These are phyloP conservation scores for Pseudogymnoascus destructans DNA, from an alignment of 2,329 filamentous ascomycete genomes.

Conservation along the genomic window DNA sequence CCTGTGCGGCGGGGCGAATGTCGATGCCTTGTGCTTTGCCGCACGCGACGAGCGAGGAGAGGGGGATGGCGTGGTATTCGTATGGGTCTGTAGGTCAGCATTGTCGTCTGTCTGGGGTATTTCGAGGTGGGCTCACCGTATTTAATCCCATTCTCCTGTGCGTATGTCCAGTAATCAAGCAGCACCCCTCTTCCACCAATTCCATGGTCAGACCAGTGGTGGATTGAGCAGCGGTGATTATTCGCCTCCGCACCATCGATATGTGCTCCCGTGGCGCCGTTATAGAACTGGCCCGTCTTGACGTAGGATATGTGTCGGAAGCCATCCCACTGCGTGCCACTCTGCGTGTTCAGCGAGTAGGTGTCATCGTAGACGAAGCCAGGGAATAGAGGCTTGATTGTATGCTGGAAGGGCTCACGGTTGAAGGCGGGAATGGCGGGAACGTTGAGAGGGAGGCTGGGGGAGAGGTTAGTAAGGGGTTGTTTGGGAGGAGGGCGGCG, in stretches of 20 bases:
- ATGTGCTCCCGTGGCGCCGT: constrained; percentile 20
- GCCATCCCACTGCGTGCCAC: constrained; percentile 45
- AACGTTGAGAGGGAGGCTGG: constrained; percentile 20
- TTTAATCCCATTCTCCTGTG: constrained; percentile 29
- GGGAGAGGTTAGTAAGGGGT: not conserved
- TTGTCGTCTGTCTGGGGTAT: not conserved
- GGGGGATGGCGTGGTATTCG: constrained; percentile 21
- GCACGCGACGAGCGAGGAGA: constrained; percentile 19
- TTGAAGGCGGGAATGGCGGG: constrained; percentile 28
- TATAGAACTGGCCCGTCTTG: constrained; percentile 21
- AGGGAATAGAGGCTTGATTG: constrained; percentile 20
- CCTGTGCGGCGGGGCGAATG: constrained; percentile 29
- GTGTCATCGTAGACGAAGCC: constrained; percentile 44
- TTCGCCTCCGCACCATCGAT: constrained; percentile 19
- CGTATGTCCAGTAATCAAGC: constrained; percentile 36
- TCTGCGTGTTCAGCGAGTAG: constrained; percentile 45
- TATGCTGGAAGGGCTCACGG: constrained; percentile 26
- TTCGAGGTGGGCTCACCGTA: constrained; percentile 19
- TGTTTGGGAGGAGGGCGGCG: not conserved
- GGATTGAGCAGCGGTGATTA: constrained; percentile 22
- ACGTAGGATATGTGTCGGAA: constrained; percentile 31
- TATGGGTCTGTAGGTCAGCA: constrained; percentile 20
- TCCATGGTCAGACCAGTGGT: constrained; percentile 28
- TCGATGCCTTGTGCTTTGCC: constrained; percentile 24
- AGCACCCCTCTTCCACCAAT: constrained; percentile 44